A percentile compares a stretch with the other conserved stretches of the same genome.
These are phyloP conservation scores for Porphyra umbilicalis DNA, from an alignment of 31 red algal genomes.

Conservation along the genomic window DNA sequence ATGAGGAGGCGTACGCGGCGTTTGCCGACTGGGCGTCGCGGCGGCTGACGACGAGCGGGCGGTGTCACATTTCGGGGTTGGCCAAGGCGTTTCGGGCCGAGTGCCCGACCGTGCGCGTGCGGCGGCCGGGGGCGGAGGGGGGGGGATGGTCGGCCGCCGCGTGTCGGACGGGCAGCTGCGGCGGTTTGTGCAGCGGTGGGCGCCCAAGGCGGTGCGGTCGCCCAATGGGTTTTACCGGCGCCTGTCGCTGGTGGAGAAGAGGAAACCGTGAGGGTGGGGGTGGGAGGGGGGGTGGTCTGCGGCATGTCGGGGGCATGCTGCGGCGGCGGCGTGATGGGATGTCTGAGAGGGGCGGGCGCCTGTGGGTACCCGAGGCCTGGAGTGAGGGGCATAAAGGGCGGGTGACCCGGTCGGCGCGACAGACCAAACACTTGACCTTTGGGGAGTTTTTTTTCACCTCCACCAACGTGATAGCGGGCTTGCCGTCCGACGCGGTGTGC, in stretches of 20 bases:
- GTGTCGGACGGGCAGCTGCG: background rate
- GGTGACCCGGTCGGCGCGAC: too few species aligned
- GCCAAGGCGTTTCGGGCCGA: background rate
- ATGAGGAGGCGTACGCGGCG: background rate
- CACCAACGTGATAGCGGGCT: too few species aligned
- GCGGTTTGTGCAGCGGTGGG: background rate
- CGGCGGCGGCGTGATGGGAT: too few species aligned
- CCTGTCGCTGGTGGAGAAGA: background rate
- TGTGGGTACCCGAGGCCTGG: too few species aligned
- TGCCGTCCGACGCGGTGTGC: too few species aligned
- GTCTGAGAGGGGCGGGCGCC: too few species aligned
- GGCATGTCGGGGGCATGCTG: too few species aligned
- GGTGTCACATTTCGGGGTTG: background rate
- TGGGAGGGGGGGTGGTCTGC: background rate
- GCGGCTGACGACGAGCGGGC: background rate
- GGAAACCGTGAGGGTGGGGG: background rate
- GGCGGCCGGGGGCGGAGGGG: background rate
- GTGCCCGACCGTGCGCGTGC: background rate
- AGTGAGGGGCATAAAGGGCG: too few species aligned
- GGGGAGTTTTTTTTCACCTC: too few species aligned
- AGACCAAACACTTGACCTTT: too few species aligned
- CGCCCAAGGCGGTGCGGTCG: background rate
- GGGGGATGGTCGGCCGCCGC: background rate
- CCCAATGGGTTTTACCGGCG: background rate
- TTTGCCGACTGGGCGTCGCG: background rate